A percentile compares a stretch with the other conserved stretches of the same genome.
Conservation (phyloP, 768 basidiomycete species). For the Pleurotus ostreatus region DNA sequence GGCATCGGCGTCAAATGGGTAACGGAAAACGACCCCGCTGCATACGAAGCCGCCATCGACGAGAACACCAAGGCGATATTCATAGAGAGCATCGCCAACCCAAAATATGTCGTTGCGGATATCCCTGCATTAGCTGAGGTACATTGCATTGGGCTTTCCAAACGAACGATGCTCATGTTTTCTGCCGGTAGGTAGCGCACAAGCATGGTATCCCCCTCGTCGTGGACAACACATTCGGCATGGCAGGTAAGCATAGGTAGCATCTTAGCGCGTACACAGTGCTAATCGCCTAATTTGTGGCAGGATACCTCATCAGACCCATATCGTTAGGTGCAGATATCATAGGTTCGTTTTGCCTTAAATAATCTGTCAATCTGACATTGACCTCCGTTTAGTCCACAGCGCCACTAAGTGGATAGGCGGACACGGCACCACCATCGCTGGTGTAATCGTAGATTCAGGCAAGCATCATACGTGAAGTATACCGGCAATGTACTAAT, state of each 20-base stretch:
- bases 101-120: constrained; percentile 64
- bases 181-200: constrained; percentile 54
- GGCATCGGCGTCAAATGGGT: constrained; percentile 68
- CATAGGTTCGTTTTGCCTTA: constrained; percentile 36
- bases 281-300: not conserved
- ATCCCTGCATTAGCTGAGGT: constrained; percentile 70
- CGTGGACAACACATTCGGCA: constrained; percentile 79
- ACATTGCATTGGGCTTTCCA: not conserved
- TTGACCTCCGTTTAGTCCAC: constrained; percentile 39
- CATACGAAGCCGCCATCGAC: constrained; percentile 66
- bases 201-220: constrained; percentile 69
- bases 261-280: too few species aligned
- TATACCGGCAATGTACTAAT: too few species aligned
- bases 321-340: constrained; percentile 78
- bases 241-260: constrained; percentile 41
- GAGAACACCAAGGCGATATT: constrained; percentile 74
- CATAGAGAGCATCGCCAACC: constrained; percentile 79
- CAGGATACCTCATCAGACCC: constrained; percentile 62
- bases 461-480: constrained; percentile 28
- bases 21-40: constrained; percentile 46
- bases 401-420: constrained; percentile 86
- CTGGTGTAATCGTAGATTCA: constrained; percentile 68
- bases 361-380: not conserved
- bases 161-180: too few species aligned
- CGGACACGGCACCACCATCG: constrained; percentile 77